Evolutionary conservation across 805 yeast genomes (phyloP), one percentile per base, ranked within the genome.

Genomic region (Candida hispaniensis): DNA sequence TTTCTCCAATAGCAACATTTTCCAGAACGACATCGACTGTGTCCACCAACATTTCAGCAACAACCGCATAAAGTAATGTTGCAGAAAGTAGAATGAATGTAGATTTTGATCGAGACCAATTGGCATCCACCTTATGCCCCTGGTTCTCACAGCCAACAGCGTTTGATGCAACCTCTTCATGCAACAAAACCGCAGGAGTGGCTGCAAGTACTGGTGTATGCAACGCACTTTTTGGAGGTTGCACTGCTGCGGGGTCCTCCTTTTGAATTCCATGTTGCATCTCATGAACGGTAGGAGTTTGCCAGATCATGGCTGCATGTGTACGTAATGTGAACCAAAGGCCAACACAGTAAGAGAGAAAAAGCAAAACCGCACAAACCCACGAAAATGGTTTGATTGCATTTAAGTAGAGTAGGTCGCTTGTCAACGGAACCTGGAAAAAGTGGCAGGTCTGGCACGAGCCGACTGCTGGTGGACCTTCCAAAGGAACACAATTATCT

Each of bases 291-390:
- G 67, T 66, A 3, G 77, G 75, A 1, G 75, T 70, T 28, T 82
- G 80, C 98, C 98, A 91, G 44, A 91, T 91, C 60, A 85, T 64
- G 1, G 94, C 88, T 0, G 98, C 98, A 57, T 91, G 98, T 0
- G 97, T 91, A 49, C 94, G 71, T 49, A 91, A 67, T 0, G 98
- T 91, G 55, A 91, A 91, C 71, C 83, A 76, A 26, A 91, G 62
- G 1, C 98, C 97, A 55, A 86, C 75, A 14, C 73, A 68, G 53
- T 91, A 91, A 0, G 94, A 91, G 9, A 80, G 57, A 49, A 86
- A 82, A 39, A 91, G 67, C 4, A 80, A 71, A 11, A 78, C 47
- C 0, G 94, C 93, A 54, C 94, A 86, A 19, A 80, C 62, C 7
- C 78, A 52, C 2, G 93, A 71, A 56, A 81, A 80, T 3, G 98